Conservation (phyloP, 2,329 filamentous ascomycete species). For the Epichloe gansuensis region DNA sequence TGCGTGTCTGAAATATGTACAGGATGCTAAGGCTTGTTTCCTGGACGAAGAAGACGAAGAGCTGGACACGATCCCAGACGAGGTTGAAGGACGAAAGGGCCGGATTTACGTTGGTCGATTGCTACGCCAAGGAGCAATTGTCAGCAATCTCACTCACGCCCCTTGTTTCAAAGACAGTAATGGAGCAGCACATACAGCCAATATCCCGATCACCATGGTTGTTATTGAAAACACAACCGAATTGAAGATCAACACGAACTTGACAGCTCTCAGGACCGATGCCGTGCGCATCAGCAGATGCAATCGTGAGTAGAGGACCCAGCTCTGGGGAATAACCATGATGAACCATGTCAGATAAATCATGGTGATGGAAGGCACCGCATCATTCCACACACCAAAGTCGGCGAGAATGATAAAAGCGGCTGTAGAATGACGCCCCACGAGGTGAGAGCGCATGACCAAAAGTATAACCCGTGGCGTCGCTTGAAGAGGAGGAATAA, state of each 20-base stretch:
- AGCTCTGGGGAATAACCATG: slow-evolving; percentile 46
- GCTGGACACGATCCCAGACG: slow-evolving; percentile 38
- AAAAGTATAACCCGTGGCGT: slow-evolving; percentile 21
- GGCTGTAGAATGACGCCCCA: slow-evolving; percentile 21
- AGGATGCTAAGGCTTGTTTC: slow-evolving; percentile 37
- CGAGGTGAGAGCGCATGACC: slow-evolving; percentile 19
- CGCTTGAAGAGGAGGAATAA: slow-evolving; percentile 19
- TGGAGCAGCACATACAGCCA: slow-evolving; percentile 23
- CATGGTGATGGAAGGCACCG: slow-evolving; percentile 8
- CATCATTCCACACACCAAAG: slow-evolving; percentile 10
- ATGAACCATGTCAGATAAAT: slow-evolving; percentile 14
- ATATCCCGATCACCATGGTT: slow-evolving; percentile 41
- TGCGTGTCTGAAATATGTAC: slow-evolving; percentile 28
- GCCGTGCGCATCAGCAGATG: slow-evolving; percentile 43
- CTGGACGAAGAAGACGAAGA: slow-evolving; percentile 40
- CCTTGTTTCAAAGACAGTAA: not conserved
- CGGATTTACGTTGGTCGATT: slow-evolving; percentile 15
- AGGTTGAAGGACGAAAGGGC: slow-evolving; percentile 18
- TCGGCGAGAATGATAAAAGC: slow-evolving; percentile 32
- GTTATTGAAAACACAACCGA: slow-evolving; percentile 39
- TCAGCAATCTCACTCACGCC: not conserved
- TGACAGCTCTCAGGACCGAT: slow-evolving; percentile 32
- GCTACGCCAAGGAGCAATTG: slow-evolving; percentile 6
- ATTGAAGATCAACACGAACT: slow-evolving; percentile 43
- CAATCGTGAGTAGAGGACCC: slow-evolving; percentile 49